Percentiles rank a stretch among this genome's conserved stretches.
Evolutionary conservation across 2,329 filamentous ascomycete species (phyloP).

Genomic region (Parastagonospora nodorum): DNA sequence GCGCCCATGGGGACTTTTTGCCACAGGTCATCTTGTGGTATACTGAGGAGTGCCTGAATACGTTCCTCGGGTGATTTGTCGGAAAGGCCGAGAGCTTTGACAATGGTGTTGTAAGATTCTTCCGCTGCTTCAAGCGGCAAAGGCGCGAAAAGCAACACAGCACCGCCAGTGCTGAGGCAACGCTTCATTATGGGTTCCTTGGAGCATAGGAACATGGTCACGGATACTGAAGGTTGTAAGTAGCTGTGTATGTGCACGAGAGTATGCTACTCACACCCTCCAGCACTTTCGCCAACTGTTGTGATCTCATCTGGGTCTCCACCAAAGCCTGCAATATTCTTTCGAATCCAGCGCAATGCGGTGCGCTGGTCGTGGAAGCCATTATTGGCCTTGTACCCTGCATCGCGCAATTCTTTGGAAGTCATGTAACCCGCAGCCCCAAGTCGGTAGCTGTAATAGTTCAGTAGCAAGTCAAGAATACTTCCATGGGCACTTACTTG

Average conservation of each 20-base stretch:
- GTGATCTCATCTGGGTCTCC: slow-evolving; percentile 47
- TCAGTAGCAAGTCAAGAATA: slow-evolving; percentile 29
- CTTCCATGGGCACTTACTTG: slow-evolving; percentile 50
- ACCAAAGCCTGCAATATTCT: slow-evolving; percentile 46
- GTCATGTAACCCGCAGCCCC: slow-evolving; percentile 47
- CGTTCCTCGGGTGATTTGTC: slow-evolving; percentile 47
- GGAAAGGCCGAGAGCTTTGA: slow-evolving; percentile 48
- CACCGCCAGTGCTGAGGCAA: slow-evolving; percentile 51
- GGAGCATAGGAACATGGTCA: slow-evolving; percentile 32
- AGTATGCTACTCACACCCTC: slow-evolving; percentile 45
- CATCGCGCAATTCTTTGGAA: slow-evolving; percentile 53
- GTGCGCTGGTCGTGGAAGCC: slow-evolving; percentile 42
- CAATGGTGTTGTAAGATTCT: slow-evolving; percentile 47
- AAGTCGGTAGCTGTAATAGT: slow-evolving; percentile 33
- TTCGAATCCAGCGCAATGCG: slow-evolving; percentile 46
- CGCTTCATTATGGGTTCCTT: slow-evolving; percentile 41
- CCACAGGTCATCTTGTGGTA: slow-evolving; percentile 50
- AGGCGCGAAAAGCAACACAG: slow-evolving; percentile 48
- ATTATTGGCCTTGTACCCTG: slow-evolving; percentile 47
- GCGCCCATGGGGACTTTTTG: slow-evolving; percentile 46
- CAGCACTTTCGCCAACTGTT: slow-evolving; percentile 55
- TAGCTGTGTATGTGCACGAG: not conserved
- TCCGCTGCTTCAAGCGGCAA: slow-evolving; percentile 49
- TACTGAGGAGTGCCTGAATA: slow-evolving; percentile 48
- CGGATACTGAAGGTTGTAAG: slow-evolving; percentile 25